These are phyloP conservation scores for Zygosaccharomyces bailii DNA, from an alignment of 805 yeast genomes.

Conservation along the genomic window DNA sequence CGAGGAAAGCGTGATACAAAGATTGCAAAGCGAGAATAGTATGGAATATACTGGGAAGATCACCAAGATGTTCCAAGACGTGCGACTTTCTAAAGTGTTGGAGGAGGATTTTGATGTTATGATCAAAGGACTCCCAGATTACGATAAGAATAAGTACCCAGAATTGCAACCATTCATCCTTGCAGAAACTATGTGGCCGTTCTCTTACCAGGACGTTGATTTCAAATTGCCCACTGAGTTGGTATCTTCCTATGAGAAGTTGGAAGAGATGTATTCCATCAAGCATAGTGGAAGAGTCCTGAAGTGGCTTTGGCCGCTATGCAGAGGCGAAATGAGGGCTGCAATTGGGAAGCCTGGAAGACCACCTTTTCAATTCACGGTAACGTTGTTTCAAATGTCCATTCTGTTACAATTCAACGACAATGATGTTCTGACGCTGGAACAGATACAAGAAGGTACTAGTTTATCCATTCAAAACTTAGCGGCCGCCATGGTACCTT, in stretches of 20 bases:
- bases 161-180: constrained; percentile 74
- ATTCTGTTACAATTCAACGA: constrained; percentile 81
- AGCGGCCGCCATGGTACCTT: constrained; percentile 73
- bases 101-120: constrained; percentile 42
- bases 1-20: constrained; percentile 80
- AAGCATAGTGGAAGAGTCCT: constrained; percentile 85
- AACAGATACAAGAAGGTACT: constrained; percentile 61
- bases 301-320: constrained; percentile 94
- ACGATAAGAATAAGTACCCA: constrained; percentile 31
- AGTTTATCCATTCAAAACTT: constrained; percentile 63
- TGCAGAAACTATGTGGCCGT: constrained; percentile 90
- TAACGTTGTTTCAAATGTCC: constrained; percentile 83
- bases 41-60: constrained; percentile 90
- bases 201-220: constrained; percentile 39
- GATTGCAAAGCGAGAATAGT: constrained; percentile 84
- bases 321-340: constrained; percentile 88
- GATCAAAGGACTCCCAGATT: constrained; percentile 31
- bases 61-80: constrained; percentile 94
- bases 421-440: constrained; percentile 40
- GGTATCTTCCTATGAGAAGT: constrained; percentile 57
- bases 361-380: constrained; percentile 76
- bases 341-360: constrained; percentile 76
- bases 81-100: constrained; percentile 76
- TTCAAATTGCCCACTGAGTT: constrained; percentile 69
- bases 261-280: constrained; percentile 63